A percentile compares a stretch with the other conserved stretches of the same genome.
These are phyloP conservation scores for Starmera dryadoides DNA, from an alignment of 805 yeast genomes.

Conservation along the genomic window DNA sequence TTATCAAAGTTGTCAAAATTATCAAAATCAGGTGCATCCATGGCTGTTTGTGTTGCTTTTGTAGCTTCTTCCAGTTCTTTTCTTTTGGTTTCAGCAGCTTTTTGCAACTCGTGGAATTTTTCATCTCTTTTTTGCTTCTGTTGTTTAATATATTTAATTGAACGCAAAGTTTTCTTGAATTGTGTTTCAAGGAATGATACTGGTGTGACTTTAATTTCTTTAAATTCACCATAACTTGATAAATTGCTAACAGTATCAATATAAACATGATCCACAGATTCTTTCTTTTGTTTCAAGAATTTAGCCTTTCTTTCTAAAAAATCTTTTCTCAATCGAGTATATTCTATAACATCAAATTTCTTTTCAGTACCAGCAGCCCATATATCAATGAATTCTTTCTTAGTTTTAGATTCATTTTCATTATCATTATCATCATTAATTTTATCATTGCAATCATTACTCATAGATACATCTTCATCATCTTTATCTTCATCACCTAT, in stretches of 20 bases:
- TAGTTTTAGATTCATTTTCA: neutral
- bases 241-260: constrained; percentile 3
- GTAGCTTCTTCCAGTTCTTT: constrained; percentile 4
- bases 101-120: constrained; percentile 12
- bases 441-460: constrained; percentile 1
- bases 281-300: constrained; percentile 5
- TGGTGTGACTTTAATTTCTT: constrained; percentile 14
- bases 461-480: constrained; percentile 3
- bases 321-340: constrained; percentile 41
- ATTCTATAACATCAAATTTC: constrained; percentile 48
- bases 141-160: constrained; percentile 25
- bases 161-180: constrained; percentile 21
- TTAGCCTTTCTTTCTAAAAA: constrained; percentile 26
- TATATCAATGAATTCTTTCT: constrained; percentile 1
- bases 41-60: too few species aligned
- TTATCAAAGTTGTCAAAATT: constrained; percentile 20
- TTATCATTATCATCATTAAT: constrained; percentile 4
- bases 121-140: constrained; percentile 21
- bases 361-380: constrained; percentile 13
- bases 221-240: constrained; percentile 2
- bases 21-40: too few species aligned
- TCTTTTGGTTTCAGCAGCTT: constrained; percentile 7
- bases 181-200: constrained; percentile 24
- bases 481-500: constrained; percentile 26
- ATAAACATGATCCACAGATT: constrained; percentile 8